Conservation (phyloP, 2,329 filamentous ascomycete genomes). For the Microdochium trichocladiopsis region DNA sequence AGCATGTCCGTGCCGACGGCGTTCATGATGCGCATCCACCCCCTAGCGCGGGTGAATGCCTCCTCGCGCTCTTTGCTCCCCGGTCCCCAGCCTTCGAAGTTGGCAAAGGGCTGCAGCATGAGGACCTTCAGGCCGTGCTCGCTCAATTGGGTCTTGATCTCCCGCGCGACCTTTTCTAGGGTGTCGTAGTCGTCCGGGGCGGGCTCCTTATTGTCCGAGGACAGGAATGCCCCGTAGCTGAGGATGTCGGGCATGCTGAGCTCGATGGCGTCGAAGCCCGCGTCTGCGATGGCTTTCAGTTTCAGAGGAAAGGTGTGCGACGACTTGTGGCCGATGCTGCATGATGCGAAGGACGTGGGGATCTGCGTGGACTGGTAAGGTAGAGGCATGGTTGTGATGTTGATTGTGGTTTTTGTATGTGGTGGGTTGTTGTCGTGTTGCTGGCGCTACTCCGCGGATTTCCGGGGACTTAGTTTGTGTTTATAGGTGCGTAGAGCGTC, state of each 20-base stretch:
- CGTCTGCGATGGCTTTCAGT: constrained; percentile 53
- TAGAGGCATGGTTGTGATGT: constrained; percentile 14
- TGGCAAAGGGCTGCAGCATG: constrained; percentile 69
- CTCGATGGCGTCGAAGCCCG: constrained; percentile 64
- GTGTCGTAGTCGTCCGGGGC: constrained; percentile 50
- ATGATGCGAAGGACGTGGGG: constrained; percentile 21
- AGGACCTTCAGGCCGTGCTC: constrained; percentile 52
- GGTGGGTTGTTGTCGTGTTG: too few relatives aligned
- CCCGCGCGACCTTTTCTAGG: constrained; percentile 44
- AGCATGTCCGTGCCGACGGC: constrained; percentile 63
- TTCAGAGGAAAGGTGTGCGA: constrained; percentile 50
- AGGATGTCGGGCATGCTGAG: constrained; percentile 68
- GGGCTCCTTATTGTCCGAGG: constrained; percentile 36
- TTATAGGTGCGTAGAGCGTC: too few relatives aligned
- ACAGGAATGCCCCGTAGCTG: constrained; percentile 44
- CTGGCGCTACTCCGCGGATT: too few relatives aligned
- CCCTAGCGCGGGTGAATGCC: constrained; percentile 53
- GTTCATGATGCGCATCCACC: constrained; percentile 68
- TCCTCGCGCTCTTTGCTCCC: constrained; percentile 50
- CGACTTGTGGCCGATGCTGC: constrained; percentile 20
- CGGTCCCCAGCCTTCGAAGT: constrained; percentile 68
- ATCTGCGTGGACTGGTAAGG: constrained; percentile 10
- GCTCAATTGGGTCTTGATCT: constrained; percentile 47
- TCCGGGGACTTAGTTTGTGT: too few relatives aligned
- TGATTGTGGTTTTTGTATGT: background rate